Base-by-base conservation (phyloP, 2,329 filamentous ascomycete genomes). In the Ophiocordyceps camponoti-floridani region DNA sequence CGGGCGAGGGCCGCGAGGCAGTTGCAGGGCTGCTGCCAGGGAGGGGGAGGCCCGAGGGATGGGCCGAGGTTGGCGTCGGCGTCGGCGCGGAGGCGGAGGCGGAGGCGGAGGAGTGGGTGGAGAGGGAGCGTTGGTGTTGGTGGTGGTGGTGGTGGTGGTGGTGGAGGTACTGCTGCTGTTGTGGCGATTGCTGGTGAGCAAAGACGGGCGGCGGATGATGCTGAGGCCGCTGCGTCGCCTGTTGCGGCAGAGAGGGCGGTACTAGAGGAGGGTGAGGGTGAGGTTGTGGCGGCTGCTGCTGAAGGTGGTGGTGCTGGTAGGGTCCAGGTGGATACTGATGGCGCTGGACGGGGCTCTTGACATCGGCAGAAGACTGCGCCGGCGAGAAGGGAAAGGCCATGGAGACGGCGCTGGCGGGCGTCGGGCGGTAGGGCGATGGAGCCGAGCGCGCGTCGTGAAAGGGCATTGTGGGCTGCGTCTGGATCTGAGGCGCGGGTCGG, bases 1-100 rank as follows among this genome's bases (percentile, higher is more conserved):
- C 63, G 33, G 61, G 55, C 37, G 63, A 23, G 23, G 23, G 23
- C 23, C 23, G 23, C 23, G 23, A 16, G 11, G 30, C 38, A 10
- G 61, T 40, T 60, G 64, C 44, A 62, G 62, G 35, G 7, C 35
- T 38, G 65, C 56, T 40, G 63, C 57, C 40, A 70, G 58, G 43
- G 75, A 75, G 73, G 27, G 69, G 64, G 45, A 62, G 58, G 12
- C 68, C 68, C 51, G 69, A 74, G 9, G 67, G 66, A 41, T 70
- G 74, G 14, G 74, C 70, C 37, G 75, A 77, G 7, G 73, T 77
- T 13, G 75, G 75, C 33, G 76, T 79, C n/a, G 75, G 77, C 6
- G 73, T 77, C 13, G 75, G 75, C 33, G 76, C 79, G 14, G 35
- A 38, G 35, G 35, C 16, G 16, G 35, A 38, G 35, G 35, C 35